Percentiles rank a stretch among this genome's conserved stretches.
Evolutionary conservation across 1,139 yeast genomes (phyloP).

Genomic region (Taphrina pruni): DNA sequence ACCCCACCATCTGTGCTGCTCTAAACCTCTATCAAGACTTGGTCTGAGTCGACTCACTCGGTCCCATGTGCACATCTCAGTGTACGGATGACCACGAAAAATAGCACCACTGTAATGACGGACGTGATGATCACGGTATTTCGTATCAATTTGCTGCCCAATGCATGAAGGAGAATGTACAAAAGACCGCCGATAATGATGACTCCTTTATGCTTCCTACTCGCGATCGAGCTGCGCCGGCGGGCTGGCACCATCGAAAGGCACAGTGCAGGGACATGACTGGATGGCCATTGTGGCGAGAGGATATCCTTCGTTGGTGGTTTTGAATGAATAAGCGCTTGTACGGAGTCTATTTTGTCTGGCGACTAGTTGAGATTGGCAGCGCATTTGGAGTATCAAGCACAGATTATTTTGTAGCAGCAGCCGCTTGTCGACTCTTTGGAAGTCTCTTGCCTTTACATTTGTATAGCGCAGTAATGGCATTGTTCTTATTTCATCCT

Average conservation of each 20-base stretch:
- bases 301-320: neutral
- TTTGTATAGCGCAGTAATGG: constrained; percentile 4
- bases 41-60: constrained; percentile 45
- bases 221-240: no score
- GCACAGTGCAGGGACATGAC: no score
- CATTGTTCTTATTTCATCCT: neutral
- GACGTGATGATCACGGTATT: no score
- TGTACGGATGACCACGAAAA: no score
- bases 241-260: no score
- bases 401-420: neutral
- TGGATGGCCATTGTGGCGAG: neutral
- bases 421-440: neutral
- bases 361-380: neutral
- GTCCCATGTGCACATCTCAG: no score
- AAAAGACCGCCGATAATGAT: no score
- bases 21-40: constrained; percentile 52
- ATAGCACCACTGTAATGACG: no score
- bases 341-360: neutral
- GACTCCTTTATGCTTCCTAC: no score
- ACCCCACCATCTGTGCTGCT: constrained; percentile 39
- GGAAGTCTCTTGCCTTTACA: neutral
- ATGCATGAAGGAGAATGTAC: no score
- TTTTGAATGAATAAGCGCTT: neutral
- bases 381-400: neutral
- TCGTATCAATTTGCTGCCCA: no score